A percentile compares a stretch with the other conserved stretches of the same genome.
Conservation (phyloP, 495 filamentous ascomycete genomes). For the Ascodesmis nigricans region DNA sequence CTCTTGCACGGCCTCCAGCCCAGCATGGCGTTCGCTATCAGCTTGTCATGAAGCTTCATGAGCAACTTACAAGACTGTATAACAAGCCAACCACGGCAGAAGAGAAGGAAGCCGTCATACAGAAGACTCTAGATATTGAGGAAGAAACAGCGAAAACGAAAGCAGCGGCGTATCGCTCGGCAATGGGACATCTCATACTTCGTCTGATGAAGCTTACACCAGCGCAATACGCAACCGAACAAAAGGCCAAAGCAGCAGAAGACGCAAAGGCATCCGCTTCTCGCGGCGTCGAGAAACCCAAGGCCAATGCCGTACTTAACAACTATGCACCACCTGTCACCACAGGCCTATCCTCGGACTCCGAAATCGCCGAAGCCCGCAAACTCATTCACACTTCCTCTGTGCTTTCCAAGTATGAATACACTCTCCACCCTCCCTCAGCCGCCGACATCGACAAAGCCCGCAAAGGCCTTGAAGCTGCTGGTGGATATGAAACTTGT, state of each 20-base stretch:
- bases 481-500: slow-evolving; percentile 62
- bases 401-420: slow-evolving; percentile 43
- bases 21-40: slow-evolving; percentile 41
- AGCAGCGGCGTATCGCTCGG: slow-evolving; percentile 48
- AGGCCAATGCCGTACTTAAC: slow-evolving; percentile 12
- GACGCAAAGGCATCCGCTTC: slow-evolving; percentile 5
- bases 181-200: slow-evolving; percentile 59
- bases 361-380: slow-evolving; percentile 45
- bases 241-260: slow-evolving; percentile 12
- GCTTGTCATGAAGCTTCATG: slow-evolving; percentile 51
- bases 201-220: slow-evolving; percentile 47
- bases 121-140: slow-evolving; percentile 65
- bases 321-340: slow-evolving; percentile 21
- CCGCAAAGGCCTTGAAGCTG: slow-evolving; percentile 36
- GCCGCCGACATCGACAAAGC: slow-evolving; percentile 39
- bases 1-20: slow-evolving; percentile 48
- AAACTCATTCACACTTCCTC: slow-evolving; percentile 37
- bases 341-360: slow-evolving; percentile 40
- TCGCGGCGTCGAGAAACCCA: too few relatives aligned
- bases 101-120: slow-evolving; percentile 45
- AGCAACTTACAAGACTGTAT: slow-evolving; percentile 51
- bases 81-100: slow-evolving; percentile 32
- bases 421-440: slow-evolving; percentile 43
- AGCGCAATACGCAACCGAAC: slow-evolving; percentile 36
- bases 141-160: slow-evolving; percentile 48